phyloP scores from a whole-genome alignment of 306 rosid genomes.

The Arachis stenosperma region DNA sequence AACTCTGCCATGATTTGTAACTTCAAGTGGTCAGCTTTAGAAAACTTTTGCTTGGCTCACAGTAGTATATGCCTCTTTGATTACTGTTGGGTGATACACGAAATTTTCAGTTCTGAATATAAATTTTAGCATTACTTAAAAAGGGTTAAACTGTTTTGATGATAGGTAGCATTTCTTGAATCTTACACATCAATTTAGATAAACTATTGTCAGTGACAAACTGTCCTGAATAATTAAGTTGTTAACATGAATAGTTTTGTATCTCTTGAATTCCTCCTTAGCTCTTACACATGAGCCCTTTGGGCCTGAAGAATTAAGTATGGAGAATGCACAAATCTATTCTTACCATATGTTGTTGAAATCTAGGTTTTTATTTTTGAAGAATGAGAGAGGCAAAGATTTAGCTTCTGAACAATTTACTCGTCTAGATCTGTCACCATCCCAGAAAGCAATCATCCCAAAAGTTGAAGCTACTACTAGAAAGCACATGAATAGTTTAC shows the following conservation, averaged over 20 bases:
- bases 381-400: constrained; percentile 11
- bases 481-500: constrained; percentile 14
- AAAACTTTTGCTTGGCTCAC: background rate
- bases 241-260: background rate
- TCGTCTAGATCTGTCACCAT: background rate
- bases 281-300: background rate
- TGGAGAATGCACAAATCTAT: constrained; percentile 12
- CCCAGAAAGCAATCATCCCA: background rate
- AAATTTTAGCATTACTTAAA: background rate
- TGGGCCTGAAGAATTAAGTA: background rate
- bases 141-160: background rate
- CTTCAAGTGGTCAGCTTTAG: background rate
- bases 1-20: constrained; percentile 17
- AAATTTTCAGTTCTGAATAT: constrained; percentile 14
- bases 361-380: constrained; percentile 12
- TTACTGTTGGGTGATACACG: background rate
- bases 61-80: background rate
- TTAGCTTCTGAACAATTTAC: background rate
- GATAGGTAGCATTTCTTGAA: constrained; percentile 9
- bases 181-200: background rate
- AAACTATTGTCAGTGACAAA: constrained; percentile 6
- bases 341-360: constrained; percentile 3
- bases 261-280: background rate
- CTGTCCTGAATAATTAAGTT: background rate
- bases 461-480: constrained; percentile 10